These are phyloP conservation scores for Fonsecaea nubica DNA, from an alignment of 2,329 filamentous ascomycete genomes.

Conservation along the genomic window DNA sequence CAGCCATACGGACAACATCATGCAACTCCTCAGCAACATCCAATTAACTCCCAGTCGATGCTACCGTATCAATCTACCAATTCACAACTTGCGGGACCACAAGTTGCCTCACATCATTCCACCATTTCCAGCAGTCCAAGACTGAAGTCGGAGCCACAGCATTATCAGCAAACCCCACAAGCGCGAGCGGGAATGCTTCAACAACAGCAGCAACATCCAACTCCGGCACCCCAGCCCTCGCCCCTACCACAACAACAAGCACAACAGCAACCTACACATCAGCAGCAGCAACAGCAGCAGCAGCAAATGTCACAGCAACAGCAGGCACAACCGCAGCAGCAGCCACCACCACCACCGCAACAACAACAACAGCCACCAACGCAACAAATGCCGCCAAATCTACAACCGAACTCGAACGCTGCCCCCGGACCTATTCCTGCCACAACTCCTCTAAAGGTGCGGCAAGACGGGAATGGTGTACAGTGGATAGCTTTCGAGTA, in stretches of 20 bases:
- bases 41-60: conserved; percentile 61
- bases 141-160: conserved; percentile 42
- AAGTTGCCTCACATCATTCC: conserved; percentile 59
- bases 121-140: conserved; percentile 63
- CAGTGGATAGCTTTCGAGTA: conserved; percentile 99
- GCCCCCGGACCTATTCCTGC: conserved; percentile 96
- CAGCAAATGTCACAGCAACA: conserved; percentile 65
- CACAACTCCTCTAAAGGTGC: conserved; percentile 90
- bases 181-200: conserved; percentile 58
- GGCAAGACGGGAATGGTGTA: conserved; percentile 94
- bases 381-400: conserved; percentile 54
- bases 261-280: conserved; percentile 56
- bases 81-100: conserved; percentile 49
- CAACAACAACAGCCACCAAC: conserved; percentile 55
- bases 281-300: conserved; percentile 67
- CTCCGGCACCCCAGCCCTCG: conserved; percentile 1
- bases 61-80: conserved; percentile 61
- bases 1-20: conserved; percentile 65
- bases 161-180: conserved; percentile 45
- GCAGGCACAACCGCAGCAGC: conserved; percentile 46
- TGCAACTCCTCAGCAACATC: conserved; percentile 60
- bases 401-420: conserved; percentile 76
- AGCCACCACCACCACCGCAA: conserved; percentile 54
- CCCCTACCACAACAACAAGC: conserved; percentile 47
- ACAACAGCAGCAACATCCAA: conserved; percentile 58